Conservation (phyloP, 805 yeast species). For the Yarrowia sp. region DNA sequence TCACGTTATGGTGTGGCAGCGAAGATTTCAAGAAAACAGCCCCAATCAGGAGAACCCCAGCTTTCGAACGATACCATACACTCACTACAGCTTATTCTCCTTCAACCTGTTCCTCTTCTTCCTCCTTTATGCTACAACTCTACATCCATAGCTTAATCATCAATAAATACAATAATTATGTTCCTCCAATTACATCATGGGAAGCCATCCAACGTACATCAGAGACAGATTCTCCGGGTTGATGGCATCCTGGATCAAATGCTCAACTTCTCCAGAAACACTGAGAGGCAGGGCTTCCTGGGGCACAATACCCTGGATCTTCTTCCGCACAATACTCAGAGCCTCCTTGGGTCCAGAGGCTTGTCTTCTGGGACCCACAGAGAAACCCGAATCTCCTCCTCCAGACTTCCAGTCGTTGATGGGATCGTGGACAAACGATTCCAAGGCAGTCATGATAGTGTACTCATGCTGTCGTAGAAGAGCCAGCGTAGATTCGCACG, state of each 20-base stretch:
- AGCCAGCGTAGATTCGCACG: conserved; percentile 82
- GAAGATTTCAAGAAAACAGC: too few relatives aligned
- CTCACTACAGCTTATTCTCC: too few relatives aligned
- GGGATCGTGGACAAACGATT: conserved; percentile 92
- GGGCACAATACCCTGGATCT: conserved; percentile 81
- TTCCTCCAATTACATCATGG: conserved; percentile 52
- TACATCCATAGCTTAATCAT: too few relatives aligned
- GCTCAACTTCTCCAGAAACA: conserved; percentile 91
- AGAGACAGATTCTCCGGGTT: conserved; percentile 71
- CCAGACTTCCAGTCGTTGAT: conserved; percentile 75
- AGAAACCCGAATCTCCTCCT: conserved; percentile 40
- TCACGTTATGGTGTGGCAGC: too few relatives aligned
- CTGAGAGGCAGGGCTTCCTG: conserved; percentile 86
- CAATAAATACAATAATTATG: too few relatives aligned
- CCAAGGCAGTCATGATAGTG: conserved; percentile 85
- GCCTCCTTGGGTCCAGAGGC: conserved; percentile 66
- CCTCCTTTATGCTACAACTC: too few relatives aligned
- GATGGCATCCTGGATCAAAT: conserved; percentile 81
- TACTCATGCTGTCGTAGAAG: conserved; percentile 80
- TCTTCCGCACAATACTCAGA: conserved; percentile 72
- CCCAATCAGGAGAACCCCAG: too few relatives aligned
- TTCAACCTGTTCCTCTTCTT: too few relatives aligned
- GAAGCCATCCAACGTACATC: conserved; percentile 96
- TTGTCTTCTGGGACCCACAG: conserved; percentile 44
- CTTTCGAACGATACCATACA: too few relatives aligned